Conservation (phyloP, 371 early-diverging fungal species). For the Vittaforma corneae region DNA sequence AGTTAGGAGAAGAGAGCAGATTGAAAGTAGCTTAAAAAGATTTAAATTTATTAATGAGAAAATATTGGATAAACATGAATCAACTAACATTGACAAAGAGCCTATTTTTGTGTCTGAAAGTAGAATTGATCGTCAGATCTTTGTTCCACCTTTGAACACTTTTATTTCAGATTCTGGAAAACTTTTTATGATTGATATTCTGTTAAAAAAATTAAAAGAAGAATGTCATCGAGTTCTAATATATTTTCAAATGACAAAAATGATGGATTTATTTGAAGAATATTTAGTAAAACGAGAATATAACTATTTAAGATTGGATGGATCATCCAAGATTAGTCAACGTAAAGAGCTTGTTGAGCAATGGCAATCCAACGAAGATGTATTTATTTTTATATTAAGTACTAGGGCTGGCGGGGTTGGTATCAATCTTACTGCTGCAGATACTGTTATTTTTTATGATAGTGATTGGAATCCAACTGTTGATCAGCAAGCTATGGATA, state of each 20-base stretch:
- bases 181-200: constrained; percentile 69
- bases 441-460: constrained; percentile 60
- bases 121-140: background rate
- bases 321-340: constrained; percentile 78
- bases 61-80: background rate
- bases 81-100: background rate
- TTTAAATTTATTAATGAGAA: background rate
- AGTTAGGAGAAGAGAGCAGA: background rate
- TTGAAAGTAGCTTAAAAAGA: background rate
- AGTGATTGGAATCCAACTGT: constrained; percentile 60
- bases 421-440: constrained; percentile 59
- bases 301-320: constrained; percentile 78
- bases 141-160: constrained; percentile 64
- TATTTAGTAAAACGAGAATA: constrained; percentile 54
- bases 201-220: constrained; percentile 72
- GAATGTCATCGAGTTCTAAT: constrained; percentile 83
- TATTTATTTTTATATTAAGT: constrained; percentile 81
- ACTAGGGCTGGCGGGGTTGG: constrained; percentile 63
- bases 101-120: background rate
- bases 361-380: constrained; percentile 59
- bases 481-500: constrained; percentile 60
- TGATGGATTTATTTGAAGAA: constrained; percentile 83
- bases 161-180: constrained; percentile 85
- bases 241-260: constrained; percentile 94
- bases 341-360: constrained; percentile 69